phyloP scores from a whole-genome alignment of 257 asterid genomes.

The Solanum paucissectum region DNA sequence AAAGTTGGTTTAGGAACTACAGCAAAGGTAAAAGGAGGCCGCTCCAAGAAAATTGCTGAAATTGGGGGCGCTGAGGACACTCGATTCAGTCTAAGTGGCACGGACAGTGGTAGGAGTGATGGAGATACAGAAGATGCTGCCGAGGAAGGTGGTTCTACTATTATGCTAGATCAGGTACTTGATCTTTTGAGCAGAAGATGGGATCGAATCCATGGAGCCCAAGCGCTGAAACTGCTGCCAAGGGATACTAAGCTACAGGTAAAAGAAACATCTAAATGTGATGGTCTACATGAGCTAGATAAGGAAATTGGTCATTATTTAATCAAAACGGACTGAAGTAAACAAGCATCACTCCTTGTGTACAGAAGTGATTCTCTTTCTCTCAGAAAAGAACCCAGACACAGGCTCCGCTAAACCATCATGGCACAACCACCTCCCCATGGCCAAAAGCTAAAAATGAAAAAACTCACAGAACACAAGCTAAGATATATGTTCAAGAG shows the following conservation, averaged over 20 bases:
- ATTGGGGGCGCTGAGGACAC: slow-evolving; percentile 78
- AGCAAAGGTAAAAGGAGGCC: slow-evolving; percentile 37
- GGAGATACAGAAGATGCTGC: slow-evolving; percentile 59
- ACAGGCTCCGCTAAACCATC: not conserved
- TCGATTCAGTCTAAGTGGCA: slow-evolving; percentile 66
- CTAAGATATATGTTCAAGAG: not conserved
- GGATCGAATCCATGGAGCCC: slow-evolving; percentile 96
- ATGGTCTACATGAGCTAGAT: not conserved
- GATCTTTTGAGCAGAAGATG: slow-evolving; percentile 87
- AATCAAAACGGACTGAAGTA: not conserved
- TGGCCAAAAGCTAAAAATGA: not conserved
- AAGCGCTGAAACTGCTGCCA: slow-evolving; percentile 84
- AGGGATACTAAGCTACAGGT: slow-evolving; percentile 89
- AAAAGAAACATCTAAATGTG: not conserved
- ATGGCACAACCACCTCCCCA: not conserved
- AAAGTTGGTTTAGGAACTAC: slow-evolving; percentile 37
- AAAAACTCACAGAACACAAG: not conserved
- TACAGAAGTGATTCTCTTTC: not conserved
- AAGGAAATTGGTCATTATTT: not conserved
- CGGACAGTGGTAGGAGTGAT: slow-evolving; percentile 92
- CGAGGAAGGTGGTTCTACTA: slow-evolving; percentile 61
- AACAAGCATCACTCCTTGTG: not conserved
- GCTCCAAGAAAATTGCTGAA: slow-evolving; percentile 68
- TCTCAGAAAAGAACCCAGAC: not conserved
- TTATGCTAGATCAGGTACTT: slow-evolving; percentile 84